Evolutionary conservation across 73 alveolate genomes (phyloP), one percentile per base, ranked within the genome.

Genomic region (Blepharisma japonicum): DNA sequence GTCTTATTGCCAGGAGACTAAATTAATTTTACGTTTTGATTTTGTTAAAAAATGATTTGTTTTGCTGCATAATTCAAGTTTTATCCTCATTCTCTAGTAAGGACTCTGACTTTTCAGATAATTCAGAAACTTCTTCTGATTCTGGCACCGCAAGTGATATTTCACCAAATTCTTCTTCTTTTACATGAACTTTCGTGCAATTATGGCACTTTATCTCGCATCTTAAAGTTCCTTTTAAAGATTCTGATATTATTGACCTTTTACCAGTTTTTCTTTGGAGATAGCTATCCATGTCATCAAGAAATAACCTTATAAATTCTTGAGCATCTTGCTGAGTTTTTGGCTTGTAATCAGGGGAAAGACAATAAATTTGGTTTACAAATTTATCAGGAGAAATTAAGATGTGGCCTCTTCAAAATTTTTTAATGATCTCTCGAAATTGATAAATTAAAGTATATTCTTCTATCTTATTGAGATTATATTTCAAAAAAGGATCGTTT

Each of bases 251-350:
- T 61, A 18, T 61, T 9, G 74, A 61, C 42, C 42, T 32, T 2
- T n/a, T 20, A 0, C 23, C 23, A 14, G 18, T 20, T 8, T 9
- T 61, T 2, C 14, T 61, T 25, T 20, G 14, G n/a, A 61, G 18
- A 8, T 61, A 14, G 18, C 47, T n/a, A 2, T 61, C 74, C 11
- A 61, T 20, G 14, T 18, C 23, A 5, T 61, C 74, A 14, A 61
- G 46, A 14, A 61, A 61, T 2, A 25, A 2, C 74, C 18, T 61
- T n/a, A 61, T 8, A 61, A 61, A 61, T 25, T 61, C 74, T 25
- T 61, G 74, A 5, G 50, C 11, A 25, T 61, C 74, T 61, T 61
- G 74, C 74, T 61, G 74, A 25, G 74, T 61, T 8, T 61, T 8
- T 2, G 74, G 74, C 14, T 8, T 11, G 2, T 14, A 61, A 25